Base-by-base conservation (phyloP, 2,329 filamentous ascomycete species). In the Microsporum audouinii region DNA sequence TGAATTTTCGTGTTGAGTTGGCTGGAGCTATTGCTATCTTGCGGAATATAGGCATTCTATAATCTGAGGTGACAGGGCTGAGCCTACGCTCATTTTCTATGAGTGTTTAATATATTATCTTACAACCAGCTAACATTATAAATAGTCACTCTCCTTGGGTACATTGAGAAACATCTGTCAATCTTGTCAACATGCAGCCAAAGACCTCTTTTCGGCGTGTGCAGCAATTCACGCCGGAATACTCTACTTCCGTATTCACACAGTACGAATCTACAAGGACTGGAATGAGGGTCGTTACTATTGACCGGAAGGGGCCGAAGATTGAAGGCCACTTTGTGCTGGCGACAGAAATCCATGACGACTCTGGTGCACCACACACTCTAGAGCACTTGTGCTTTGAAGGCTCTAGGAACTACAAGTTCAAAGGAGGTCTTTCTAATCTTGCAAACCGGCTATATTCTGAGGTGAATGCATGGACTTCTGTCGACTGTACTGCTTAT, bases 261-360 rank as follows among this genome's bases (percentile, higher is more conserved):
- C 91, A 96, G 73, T 99, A 99, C 88, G 90, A 95, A 70, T 99
- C 94, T 4, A 85, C 90, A 68, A 83, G 90, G 65, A 99, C 92
- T 64, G 94, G 94, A 59, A 94, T 99, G 89, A 87, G 91, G 67
- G 88, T 96, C 38, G 85, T 96, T 45, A 89, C 96, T 57, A 90
- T 95, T 67, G 88, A 97, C 72, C 87, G 91, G 67, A 85, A 94
- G 71, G 92, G 94, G 0, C 94, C 94, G n/a, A 97, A 96, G 74
- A 83, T 96, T 63, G 88, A 89, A 67, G 94, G 94, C 38, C 96
- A 95, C 76, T 99, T 99, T 75, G 88, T 91, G 38, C 82, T 99
- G 59, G 94, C 94, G 38, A 99, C 94, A 2, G 94, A 99, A 75
- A 97, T 99, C 68, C 88, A 95, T 68, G 94, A 99, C 76, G 91